Base-by-base conservation (phyloP, 1,284 basidiomycete genomes). In the Cryptococcus sp. region DNA sequence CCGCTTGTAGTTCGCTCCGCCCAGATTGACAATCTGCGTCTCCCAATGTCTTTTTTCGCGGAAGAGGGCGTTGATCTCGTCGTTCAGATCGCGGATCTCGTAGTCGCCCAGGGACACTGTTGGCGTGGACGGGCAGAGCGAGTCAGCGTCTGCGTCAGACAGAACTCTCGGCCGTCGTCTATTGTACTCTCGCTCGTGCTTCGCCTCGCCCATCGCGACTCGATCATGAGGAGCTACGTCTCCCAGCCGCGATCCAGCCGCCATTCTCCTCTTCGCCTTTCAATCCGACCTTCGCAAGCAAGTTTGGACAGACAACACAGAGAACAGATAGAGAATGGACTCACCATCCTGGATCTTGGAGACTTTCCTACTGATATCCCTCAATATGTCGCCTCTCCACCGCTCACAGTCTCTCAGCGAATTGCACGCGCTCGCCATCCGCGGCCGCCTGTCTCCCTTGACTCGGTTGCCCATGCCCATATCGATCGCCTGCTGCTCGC, bases 11-110 rank as follows among this genome's bases (percentile, higher is more conserved):
- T 99, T 99, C 25, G 95, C 96, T 58, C 95, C 96, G 52, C 95
- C 96, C 1, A 99, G 82, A 16, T 88, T 86, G 22, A 98, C 86
- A 52, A 98, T 97, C 77, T 98, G 94, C 67, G 92, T 93, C 82
- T 98, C 95, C 91, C 93, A 99, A 77, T 96, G 92, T 38, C 88
- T 80, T 79, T 98, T 98, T 79, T 99, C 95, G 38, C 95, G 84
- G 82, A 99, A 81, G 11, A 97, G 82, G 73, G 89, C 91, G 82
- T 99, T 99, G 71, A 99, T 99, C 75, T 98, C 93, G 77, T 99
- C 95, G 75, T 99, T 99, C 47, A 96, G 76, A 77, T 96, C 95
- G 47, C 95, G 88, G 35, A 96, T 87, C 81, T 98, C 94, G 74
- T 96, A 98, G 79, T 99, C 93, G 25, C 90, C 91, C 75, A 99